These are phyloP conservation scores for Cadophora sp. DNA, from an alignment of 2,329 filamentous ascomycete species.

Conservation along the genomic window DNA sequence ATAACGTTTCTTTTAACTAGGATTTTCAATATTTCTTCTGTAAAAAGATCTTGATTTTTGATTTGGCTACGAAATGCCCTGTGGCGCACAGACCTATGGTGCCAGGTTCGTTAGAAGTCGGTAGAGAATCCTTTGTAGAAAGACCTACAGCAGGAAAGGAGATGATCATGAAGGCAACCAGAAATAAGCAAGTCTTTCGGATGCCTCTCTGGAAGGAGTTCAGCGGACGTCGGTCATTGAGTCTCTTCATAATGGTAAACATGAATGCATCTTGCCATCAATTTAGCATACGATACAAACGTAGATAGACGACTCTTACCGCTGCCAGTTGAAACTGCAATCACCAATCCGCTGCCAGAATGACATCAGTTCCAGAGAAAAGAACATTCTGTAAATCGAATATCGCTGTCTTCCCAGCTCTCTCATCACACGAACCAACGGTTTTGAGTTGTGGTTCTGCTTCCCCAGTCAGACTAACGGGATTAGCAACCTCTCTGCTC, in stretches of 20 bases:
- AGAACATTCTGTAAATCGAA: constrained; percentile 23
- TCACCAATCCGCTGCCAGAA: constrained; percentile 25
- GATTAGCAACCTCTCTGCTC: not conserved
- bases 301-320: not conserved
- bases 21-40: too few species aligned
- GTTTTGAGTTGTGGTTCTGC: constrained; percentile 23
- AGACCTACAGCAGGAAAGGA: not conserved
- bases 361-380: constrained; percentile 14
- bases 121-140: not conserved
- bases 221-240: constrained; percentile 20
- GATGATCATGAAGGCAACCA: constrained; percentile 21
- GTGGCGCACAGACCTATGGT: too few species aligned
- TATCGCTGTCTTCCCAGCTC: not conserved
- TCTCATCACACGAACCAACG: not conserved
- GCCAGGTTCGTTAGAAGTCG: not conserved
- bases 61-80: too few species aligned
- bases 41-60: too few species aligned
- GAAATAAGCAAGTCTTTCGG: constrained; percentile 12
- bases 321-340: constrained; percentile 24
- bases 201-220: constrained; percentile 21
- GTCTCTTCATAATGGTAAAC: constrained; percentile 24
- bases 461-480: constrained; percentile 21
- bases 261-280: constrained; percentile 22
- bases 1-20: too few species aligned
- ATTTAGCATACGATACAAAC: not conserved